phyloP scores from a whole-genome alignment of 2,329 filamentous ascomycete species.

The Ambrosiella xylebori region DNA sequence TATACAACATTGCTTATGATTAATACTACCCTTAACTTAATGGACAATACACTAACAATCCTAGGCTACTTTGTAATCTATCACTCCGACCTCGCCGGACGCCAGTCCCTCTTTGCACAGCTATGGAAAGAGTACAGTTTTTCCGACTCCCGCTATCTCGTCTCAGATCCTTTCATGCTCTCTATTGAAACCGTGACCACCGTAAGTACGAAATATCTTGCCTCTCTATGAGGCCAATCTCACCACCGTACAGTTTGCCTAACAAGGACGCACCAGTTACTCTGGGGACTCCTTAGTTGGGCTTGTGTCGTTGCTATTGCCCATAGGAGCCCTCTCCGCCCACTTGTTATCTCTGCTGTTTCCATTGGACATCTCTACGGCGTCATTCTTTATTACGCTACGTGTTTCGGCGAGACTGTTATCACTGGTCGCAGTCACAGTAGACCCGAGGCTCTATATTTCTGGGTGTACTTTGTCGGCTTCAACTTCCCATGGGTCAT shows the following conservation, averaged over 20 bases:
- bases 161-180: conserved; percentile 66
- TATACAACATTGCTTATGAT: no score
- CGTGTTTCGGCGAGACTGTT: conserved; percentile 32
- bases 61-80: conserved; percentile 60
- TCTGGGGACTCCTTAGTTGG: conserved; percentile 43
- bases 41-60: not conserved
- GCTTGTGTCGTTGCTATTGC: conserved; percentile 30
- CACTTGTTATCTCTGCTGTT: conserved; percentile 33
- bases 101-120: conserved; percentile 61
- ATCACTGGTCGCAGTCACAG: conserved; percentile 32
- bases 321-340: conserved; percentile 26
- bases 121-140: conserved; percentile 87
- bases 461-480: conserved; percentile 45
- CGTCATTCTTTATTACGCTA: conserved; percentile 44
- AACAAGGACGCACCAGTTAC: conserved; percentile 21
- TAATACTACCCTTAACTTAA: not conserved
- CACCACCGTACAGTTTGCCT: not conserved
- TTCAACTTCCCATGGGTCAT: conserved; percentile 40
- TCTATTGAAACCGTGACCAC: conserved; percentile 73
- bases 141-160: conserved; percentile 75
- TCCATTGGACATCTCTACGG: conserved; percentile 42
- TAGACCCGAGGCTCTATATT: conserved; percentile 42
- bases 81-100: conserved; percentile 45
- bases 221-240: not conserved
- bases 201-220: conserved; percentile 27